Evolutionary conservation across 352 stramenopile genomes (phyloP), one percentile per base, ranked within the genome.

Genomic region (Pythium biforme): DNA sequence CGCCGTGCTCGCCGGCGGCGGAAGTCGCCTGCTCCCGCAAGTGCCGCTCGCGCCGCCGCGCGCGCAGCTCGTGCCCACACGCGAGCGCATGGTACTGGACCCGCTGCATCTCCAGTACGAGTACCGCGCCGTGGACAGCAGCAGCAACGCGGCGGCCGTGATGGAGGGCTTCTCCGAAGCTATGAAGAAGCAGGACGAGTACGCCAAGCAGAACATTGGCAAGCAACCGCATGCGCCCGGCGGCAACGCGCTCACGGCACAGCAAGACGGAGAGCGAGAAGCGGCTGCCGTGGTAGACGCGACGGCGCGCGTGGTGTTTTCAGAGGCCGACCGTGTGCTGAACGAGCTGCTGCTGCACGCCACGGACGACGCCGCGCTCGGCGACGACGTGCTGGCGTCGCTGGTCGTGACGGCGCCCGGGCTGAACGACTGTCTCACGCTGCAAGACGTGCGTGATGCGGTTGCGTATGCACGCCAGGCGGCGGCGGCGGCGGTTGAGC

Each of bases 151-250:
- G 52, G 43, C 68, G 0, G 66, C 71, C 33, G 68, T 74, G 14
- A 59, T 83, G 37, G 65, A 84, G 52, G 78, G 73, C 26, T 89
- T 92, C 55, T 80, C 77, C 17, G 86, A 77, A 55, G 80, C 80
- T 9, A 67, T 90, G 52, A 86, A 73, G 45, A 88, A 88, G 45
- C 81, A 92, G 69, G 77, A 91, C 72, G 81, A 92, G 59, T 92
- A 95, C 58, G 83, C 80, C 23, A 74, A 84, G 49, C 83, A 86
- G 27, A 90, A 83, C 64, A 89, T 89, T 65, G 88, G 76, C 48
- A 93, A 93, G 64, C 83, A 82, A 48, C 83, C 82, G 11, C 91
- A 90, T 51, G 72, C 71, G 1, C 83, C 82, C 11, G 84, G 83
- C 27, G 83, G 83, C 20, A 62, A 90, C 34, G 86, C 80, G 22